These are phyloP conservation scores for Oryza glaberrima DNA, from an alignment of 176 grass and related monocot genomes.

Conservation along the genomic window DNA sequence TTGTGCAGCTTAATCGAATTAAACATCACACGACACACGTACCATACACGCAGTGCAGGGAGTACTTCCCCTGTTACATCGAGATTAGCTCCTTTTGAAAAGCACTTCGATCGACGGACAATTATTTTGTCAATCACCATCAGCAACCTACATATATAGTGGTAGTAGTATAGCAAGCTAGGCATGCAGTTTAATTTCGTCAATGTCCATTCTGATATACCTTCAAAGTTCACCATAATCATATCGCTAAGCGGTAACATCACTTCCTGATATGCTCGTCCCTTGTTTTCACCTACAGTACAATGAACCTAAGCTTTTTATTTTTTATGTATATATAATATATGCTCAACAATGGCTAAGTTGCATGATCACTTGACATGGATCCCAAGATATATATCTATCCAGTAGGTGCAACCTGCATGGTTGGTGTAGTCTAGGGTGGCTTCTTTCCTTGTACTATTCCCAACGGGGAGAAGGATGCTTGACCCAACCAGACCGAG, in stretches of 20 bases:
- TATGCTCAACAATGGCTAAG: conserved; percentile 23
- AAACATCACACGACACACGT: conserved; percentile 28
- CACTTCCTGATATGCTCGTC: conserved; percentile 13
- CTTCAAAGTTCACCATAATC: conserved; percentile 23
- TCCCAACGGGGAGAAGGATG: conserved; percentile 75
- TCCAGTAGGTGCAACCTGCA: conserved; percentile 52
- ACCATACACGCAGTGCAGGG: conserved; percentile 33
- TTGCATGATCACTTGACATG: conserved; percentile 49
- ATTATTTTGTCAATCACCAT: conserved; percentile 30
- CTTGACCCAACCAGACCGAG: conserved; percentile 56
- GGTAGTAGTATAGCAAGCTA: conserved; percentile 1
- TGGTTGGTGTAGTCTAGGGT: conserved; percentile 53
- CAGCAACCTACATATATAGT: conserved; percentile 27
- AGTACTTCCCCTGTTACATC: not conserved
- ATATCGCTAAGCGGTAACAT: conserved; percentile 8
- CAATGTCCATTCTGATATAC: conserved; percentile 28
- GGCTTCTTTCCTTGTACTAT: conserved; percentile 44
- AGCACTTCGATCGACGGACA: not conserved
- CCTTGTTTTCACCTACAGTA: conserved; percentile 22
- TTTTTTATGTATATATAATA: conserved; percentile 9
- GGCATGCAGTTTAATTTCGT: not conserved
- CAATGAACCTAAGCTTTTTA: not conserved
- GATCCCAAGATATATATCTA: conserved; percentile 36
- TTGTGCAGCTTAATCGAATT: conserved; percentile 40
- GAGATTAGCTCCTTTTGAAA: not conserved